Base-by-base conservation (phyloP, 768 basidiomycete species). In the Mrakia gelida region DNA sequence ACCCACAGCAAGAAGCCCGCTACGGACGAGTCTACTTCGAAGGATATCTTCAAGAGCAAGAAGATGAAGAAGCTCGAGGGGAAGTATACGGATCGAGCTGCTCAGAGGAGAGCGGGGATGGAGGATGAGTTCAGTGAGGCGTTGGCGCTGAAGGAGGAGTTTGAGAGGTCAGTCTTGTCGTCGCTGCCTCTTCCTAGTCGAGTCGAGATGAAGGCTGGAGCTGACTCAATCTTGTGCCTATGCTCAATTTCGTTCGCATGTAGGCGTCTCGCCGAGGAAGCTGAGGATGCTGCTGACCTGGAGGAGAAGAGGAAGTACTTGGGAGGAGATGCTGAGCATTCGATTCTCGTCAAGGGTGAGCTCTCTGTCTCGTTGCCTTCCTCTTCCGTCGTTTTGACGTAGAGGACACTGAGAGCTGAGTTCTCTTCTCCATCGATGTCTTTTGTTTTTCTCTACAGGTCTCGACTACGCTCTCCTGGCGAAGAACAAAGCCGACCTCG, bases 401-500 rank as follows among this genome's bases (percentile, higher is more conserved):
- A 32, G 16, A 7, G 8, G 30, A n/a, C 11, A n/a, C 6, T 43
- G n/a, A n/a, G n/a, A 30, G n/a, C 59, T 61, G 15, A 61, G 1
- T 16, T 61, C 63, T 65, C 30, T 62, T 7, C 32, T 70, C n/a
- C n/a, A n/a, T n/a, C n/a, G n/a, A n/a, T n/a, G n/a, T n/a, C n/a
- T n/a, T n/a, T n/a, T n/a, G n/a, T n/a, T n/a, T n/a, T 21, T n/a
- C 7, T 73, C 38, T 52, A 32, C 21, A 81, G 93, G 93, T 38
- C 89, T 98, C 67, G 95, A 98, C 82, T 88, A 91, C 80, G 91
- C 93, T 0, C 88, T 97, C 10, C 87, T 97, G 23, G 92, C 93
- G 81, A 92, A 93, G 81, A 90, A 92, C 80, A 94, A 90, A 84
- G 91, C 91, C 4, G 89, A 90, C 56, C 77, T 85, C 15, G 84